Evolutionary conservation across 176 grass and related monocot genomes (phyloP).

Genomic region (Elaeis guineensis): DNA sequence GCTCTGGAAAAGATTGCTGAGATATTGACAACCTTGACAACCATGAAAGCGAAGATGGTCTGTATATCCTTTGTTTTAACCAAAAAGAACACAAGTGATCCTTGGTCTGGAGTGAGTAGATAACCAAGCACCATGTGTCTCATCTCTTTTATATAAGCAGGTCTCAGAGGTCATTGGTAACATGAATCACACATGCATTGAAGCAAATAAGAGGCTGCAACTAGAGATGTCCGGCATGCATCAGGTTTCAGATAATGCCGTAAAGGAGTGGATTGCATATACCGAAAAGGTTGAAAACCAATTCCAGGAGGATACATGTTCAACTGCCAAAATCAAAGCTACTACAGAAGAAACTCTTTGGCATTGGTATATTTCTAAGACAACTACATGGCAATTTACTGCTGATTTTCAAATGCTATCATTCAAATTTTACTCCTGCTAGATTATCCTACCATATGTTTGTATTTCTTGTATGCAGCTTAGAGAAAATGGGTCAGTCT

Average conservation of each 20-base stretch:
- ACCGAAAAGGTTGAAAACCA: slow-evolving; percentile 32
- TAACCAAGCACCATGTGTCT: not conserved
- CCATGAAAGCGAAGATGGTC: slow-evolving; percentile 57
- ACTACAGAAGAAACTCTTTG: slow-evolving; percentile 38
- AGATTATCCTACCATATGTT: no score
- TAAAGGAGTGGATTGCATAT: slow-evolving; percentile 27
- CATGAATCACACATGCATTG: slow-evolving; percentile 39
- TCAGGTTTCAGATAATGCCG: slow-evolving; percentile 35
- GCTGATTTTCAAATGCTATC: no score
- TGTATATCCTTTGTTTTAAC: slow-evolving; percentile 4
- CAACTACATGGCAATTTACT: no score
- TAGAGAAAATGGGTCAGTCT: slow-evolving; percentile 34
- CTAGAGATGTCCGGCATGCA: slow-evolving; percentile 40
- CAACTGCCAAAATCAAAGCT: slow-evolving; percentile 24
- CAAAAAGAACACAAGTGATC: not conserved
- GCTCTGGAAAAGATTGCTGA: slow-evolving; percentile 50
- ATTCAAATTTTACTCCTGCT: no score
- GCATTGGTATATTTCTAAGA: slow-evolving; percentile 33
- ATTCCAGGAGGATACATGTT: slow-evolving; percentile 31
- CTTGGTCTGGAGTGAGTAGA: not conserved
- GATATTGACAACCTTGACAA: slow-evolving; percentile 49
- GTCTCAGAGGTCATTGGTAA: slow-evolving; percentile 42
- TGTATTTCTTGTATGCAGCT: slow-evolving; percentile 27
- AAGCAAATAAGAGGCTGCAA: slow-evolving; percentile 32
- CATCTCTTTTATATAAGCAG: slow-evolving; percentile 21